Percentiles rank a stretch among this genome's conserved stretches.
Conservation (phyloP, 2,329 filamentous ascomycete genomes). For the Dactylellina parvicollis region DNA sequence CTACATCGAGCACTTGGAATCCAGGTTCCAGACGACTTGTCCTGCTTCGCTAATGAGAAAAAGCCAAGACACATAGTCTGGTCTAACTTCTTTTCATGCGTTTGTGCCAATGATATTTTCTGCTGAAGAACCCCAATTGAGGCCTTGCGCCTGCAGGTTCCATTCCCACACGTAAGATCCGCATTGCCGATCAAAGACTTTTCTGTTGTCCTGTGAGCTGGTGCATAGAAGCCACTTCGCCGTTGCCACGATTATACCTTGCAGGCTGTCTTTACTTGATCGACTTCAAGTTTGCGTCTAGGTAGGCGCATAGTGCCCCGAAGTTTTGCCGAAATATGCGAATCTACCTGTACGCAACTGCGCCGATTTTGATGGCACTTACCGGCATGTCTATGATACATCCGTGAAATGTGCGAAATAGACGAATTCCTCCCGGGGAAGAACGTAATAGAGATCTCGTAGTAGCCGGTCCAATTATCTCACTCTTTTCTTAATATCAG, state of each 20-base stretch:
- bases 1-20: too few relatives aligned
- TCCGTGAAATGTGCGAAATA: constrained; percentile 1
- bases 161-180: constrained; percentile 15
- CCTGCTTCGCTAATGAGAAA: neutral
- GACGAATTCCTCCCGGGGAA: neutral
- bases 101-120: neutral
- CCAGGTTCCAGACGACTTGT: too few relatives aligned
- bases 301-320: constrained; percentile 10
- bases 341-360: neutral
- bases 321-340: constrained; percentile 23
- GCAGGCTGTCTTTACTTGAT: constrained; percentile 17
- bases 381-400: neutral
- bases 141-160: constrained; percentile 19
- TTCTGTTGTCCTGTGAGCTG: constrained; percentile 21
- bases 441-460: neutral
- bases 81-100: neutral
- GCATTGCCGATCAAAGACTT: constrained; percentile 31
- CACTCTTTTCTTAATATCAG: neutral
- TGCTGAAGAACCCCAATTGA: neutral
- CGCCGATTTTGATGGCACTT: constrained; percentile 2
- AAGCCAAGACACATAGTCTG: neutral
- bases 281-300: constrained; percentile 8
- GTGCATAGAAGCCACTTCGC: constrained; percentile 48
- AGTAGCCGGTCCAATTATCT: neutral
- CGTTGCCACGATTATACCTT: constrained; percentile 35